These are phyloP conservation scores for Yamadazyma membranifaciens DNA, from an alignment of 1,139 yeast genomes.

Conservation along the genomic window DNA sequence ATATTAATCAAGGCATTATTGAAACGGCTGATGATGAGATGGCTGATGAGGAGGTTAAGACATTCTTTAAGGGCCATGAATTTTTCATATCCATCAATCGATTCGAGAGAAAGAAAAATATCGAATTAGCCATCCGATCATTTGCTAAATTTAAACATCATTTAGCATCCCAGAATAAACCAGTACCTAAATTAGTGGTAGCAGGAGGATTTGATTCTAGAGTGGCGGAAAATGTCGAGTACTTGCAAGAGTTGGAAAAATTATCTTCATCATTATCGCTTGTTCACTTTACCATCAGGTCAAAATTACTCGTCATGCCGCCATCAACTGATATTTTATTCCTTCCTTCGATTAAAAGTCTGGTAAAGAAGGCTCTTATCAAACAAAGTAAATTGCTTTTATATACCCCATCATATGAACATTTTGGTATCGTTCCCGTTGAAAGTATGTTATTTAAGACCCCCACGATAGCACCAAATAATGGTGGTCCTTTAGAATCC, in stretches of 20 bases:
- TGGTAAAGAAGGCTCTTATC: slow-evolving; percentile 64
- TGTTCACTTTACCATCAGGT: slow-evolving; percentile 47
- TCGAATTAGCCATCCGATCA: slow-evolving; percentile 72
- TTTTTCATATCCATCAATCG: slow-evolving; percentile 78
- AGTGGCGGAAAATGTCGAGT: slow-evolving; percentile 73
- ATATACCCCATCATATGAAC: slow-evolving; percentile 91
- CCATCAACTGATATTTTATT: slow-evolving; percentile 59
- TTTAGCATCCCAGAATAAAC: slow-evolving; percentile 7
- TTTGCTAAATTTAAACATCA: slow-evolving; percentile 41
- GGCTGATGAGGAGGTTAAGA: slow-evolving; percentile 30
- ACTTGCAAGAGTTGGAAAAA: slow-evolving; percentile 57
- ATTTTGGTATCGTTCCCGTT: slow-evolving; percentile 95
- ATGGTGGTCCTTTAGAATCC: slow-evolving; percentile 94
- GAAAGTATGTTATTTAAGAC: slow-evolving; percentile 87
- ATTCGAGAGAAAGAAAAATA: slow-evolving; percentile 82
- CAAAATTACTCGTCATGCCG: slow-evolving; percentile 38
- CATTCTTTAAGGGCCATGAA: slow-evolving; percentile 32
- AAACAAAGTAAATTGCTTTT: slow-evolving; percentile 57
- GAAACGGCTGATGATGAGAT: slow-evolving; percentile 15
- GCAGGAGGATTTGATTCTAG: slow-evolving; percentile 93
- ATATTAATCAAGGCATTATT: slow-evolving; percentile 24
- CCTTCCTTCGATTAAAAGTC: slow-evolving; percentile 73
- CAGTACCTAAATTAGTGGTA: slow-evolving; percentile 49
- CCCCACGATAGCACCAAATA: slow-evolving; percentile 81
- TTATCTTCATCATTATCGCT: slow-evolving; percentile 49